Evolutionary conservation across 768 basidiomycete species (phyloP), one percentile per base, ranked within the genome.

Genomic region (Podaxis sp.): DNA sequence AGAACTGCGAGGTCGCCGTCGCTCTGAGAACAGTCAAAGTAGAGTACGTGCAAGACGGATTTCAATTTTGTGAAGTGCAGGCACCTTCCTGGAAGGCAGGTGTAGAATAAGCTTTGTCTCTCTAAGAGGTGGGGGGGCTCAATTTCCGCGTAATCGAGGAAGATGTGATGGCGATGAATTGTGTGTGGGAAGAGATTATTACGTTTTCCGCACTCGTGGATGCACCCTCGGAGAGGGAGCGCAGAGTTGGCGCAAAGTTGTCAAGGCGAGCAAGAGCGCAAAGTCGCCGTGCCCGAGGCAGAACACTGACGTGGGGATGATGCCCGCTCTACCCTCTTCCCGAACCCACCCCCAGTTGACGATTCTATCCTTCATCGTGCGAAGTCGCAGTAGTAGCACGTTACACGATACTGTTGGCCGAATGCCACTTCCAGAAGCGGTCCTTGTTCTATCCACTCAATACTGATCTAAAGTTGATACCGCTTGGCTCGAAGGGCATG

Each of bases 11-110:
- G 61, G 61, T 63, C 61, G 55, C 36, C 61, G 55, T 56, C 44
- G 40, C 40, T 52, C 17, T 39, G 5, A 28, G n/a, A n/a, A n/a
- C 17, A 38, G n/a, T 46, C 13, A 12, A 5, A 39, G 61, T 63
- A 49, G 54, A 63, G 54, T 63, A 55, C 55, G 61, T 53, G 46
- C 54, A 55, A 42, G 49, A 26, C 61, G 61, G 61, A 38, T 49
- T 49, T 63, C 57, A 46, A 63, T 63, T 51, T 51, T 49, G 53
- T 48, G 54, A 55, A 40, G 44, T 36, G 33, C 33, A 26, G 44
- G 12, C 36, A 30, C 44, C 12, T 24, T 48, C 40, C 46, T 62
- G 54, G 53, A 55, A 52, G 49, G 51, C 8, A 57, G 42, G 42
- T 26, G 24, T 42, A 39, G 33, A 39, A 51, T 36, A 51, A 56